Percentiles rank a stretch among this genome's conserved stretches.
phyloP scores from a whole-genome alignment of 2,329 filamentous ascomycete species.

The Endothia cerciana region DNA sequence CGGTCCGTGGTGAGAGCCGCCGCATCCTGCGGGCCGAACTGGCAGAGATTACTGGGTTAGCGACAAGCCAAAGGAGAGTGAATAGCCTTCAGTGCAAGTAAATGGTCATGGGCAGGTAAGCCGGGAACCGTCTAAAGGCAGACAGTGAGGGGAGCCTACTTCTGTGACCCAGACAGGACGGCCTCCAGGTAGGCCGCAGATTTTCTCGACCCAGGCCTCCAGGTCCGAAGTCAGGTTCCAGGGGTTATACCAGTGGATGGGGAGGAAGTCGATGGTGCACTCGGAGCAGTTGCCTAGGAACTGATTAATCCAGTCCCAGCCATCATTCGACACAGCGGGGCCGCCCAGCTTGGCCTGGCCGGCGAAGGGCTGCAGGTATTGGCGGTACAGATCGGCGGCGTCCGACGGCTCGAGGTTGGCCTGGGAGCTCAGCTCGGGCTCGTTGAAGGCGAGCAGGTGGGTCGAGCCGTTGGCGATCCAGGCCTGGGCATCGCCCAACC shows the following conservation, averaged over 20 bases:
- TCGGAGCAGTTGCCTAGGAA: slow-evolving; percentile 47
- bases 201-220: slow-evolving; percentile 46
- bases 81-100: neutral
- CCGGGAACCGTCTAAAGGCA: neutral
- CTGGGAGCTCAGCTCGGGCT: slow-evolving; percentile 32
- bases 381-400: slow-evolving; percentile 44
- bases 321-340: slow-evolving; percentile 53
- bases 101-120: neutral
- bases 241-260: slow-evolving; percentile 52
- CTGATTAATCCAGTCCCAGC: slow-evolving; percentile 45
- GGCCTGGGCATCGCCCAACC: slow-evolving; percentile 27
- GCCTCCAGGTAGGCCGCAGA: slow-evolving; percentile 40
- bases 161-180: slow-evolving; percentile 52
- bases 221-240: slow-evolving; percentile 44
- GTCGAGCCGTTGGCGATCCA: slow-evolving; percentile 28
- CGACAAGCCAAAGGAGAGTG: neutral
- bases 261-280: slow-evolving; percentile 50
- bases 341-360: slow-evolving; percentile 49
- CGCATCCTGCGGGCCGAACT: slow-evolving; percentile 11
- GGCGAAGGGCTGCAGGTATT: slow-evolving; percentile 50
- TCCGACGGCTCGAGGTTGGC: slow-evolving; percentile 36
- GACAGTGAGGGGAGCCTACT: slow-evolving; percentile 23
- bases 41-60: slow-evolving; percentile 39
- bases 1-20: slow-evolving; percentile 33
- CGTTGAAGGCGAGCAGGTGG: slow-evolving; percentile 35